A percentile compares a stretch with the other conserved stretches of the same genome.
Conservation (phyloP, 345 rosid genomes). For the Jatropha curcas region DNA sequence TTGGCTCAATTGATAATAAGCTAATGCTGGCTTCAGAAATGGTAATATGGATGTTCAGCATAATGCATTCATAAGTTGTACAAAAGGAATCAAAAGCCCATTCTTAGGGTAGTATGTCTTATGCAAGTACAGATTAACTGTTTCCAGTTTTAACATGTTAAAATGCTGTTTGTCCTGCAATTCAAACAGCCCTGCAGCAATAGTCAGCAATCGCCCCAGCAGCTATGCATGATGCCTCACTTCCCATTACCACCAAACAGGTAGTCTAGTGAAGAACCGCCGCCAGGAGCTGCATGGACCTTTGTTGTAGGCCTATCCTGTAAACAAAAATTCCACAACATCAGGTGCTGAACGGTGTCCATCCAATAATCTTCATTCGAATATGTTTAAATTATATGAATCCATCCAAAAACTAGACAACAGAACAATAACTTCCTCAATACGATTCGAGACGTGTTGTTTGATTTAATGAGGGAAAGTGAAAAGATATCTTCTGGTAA, state of each 20-base stretch:
- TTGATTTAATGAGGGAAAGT: neutral
- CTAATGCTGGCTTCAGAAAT: too few relatives aligned
- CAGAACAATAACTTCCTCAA: neutral
- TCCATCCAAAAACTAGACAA: neutral
- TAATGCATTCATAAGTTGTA: neutral
- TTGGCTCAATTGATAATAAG: too few relatives aligned
- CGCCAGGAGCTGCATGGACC: slow-evolving; percentile 30
- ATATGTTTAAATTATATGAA: neutral
- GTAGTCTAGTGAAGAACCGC: slow-evolving; percentile 29
- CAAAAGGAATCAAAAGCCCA: slow-evolving; percentile 6
- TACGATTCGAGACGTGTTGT: neutral
- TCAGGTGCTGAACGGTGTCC: neutral
- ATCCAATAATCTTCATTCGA: neutral
- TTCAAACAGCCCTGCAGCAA: slow-evolving; percentile 9
- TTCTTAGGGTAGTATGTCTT: slow-evolving; percentile 3
- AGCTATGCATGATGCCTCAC: neutral
- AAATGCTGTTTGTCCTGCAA: slow-evolving; percentile 1
- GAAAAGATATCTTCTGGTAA: neutral
- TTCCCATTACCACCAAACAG: slow-evolving; percentile 17
- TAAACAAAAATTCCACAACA: neutral
- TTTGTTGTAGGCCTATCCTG: slow-evolving; percentile 32
- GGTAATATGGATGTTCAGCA: neutral
- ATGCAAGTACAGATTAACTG: neutral
- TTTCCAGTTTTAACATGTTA: slow-evolving; percentile 2
- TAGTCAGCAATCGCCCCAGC: slow-evolving; percentile 1